These are phyloP conservation scores for Bruguiera sexangula DNA, from an alignment of 345 rosid genomes.

Conservation along the genomic window DNA sequence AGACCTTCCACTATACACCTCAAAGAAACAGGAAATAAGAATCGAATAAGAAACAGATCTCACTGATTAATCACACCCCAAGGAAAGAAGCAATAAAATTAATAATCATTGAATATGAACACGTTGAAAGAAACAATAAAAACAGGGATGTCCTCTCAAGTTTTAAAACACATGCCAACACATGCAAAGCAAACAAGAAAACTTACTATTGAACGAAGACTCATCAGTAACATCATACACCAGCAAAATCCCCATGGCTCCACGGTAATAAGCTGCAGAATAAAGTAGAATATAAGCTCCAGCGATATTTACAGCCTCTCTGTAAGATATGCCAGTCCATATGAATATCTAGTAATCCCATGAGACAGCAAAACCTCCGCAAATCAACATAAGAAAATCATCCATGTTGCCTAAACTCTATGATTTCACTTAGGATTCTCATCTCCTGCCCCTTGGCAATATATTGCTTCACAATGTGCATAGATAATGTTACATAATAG, in stretches of 20 bases:
- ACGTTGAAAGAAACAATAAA: too few species aligned
- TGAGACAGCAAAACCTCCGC: too few species aligned
- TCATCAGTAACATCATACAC: constrained; percentile 17
- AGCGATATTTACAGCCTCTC: background rate
- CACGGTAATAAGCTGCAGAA: constrained; percentile 29
- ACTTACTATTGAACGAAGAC: constrained; percentile 26
- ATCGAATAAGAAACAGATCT: background rate
- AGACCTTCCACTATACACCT: background rate
- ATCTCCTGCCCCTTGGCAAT: too few species aligned
- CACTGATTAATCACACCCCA: background rate
- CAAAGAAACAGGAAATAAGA: background rate
- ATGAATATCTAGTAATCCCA: background rate
- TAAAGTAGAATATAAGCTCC: background rate
- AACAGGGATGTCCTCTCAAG: too few species aligned
- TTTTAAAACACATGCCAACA: too few species aligned
- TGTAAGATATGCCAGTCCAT: background rate
- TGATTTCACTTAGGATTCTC: too few species aligned
- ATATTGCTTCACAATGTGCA: too few species aligned
- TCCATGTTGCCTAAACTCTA: too few species aligned
- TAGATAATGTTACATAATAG: too few species aligned
- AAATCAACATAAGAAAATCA: too few species aligned
- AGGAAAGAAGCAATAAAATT: background rate
- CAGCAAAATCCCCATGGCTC: constrained; percentile 32
- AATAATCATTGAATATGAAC: too few species aligned
- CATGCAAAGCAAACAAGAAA: background rate